Evolutionary conservation across 2,329 filamentous ascomycete genomes (phyloP).

Genomic region (Cladosporium sp.): DNA sequence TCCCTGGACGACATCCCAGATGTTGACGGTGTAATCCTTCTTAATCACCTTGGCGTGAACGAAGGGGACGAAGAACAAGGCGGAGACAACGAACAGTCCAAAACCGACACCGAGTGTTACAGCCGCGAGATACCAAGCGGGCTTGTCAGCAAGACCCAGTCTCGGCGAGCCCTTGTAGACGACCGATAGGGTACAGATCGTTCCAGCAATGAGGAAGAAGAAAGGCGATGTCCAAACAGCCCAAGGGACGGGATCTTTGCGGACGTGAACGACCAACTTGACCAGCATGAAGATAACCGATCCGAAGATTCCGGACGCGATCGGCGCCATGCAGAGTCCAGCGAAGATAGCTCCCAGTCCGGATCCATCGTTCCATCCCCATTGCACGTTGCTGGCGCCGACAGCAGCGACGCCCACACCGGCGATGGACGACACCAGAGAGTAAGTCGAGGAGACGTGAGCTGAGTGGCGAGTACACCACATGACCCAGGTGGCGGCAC

Average conservation of each 20-base stretch:
- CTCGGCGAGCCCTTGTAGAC: constrained; percentile 46
- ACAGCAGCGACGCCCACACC: constrained; percentile 59
- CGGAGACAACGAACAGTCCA: constrained; percentile 38
- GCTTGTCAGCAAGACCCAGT: constrained; percentile 43
- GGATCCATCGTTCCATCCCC: constrained; percentile 40
- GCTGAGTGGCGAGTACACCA: constrained; percentile 52
- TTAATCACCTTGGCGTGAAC: constrained; percentile 29
- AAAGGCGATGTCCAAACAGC: constrained; percentile 46
- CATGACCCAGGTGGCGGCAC: constrained; percentile 56
- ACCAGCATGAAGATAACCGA: constrained; percentile 48
- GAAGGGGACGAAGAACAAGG: constrained; percentile 36
- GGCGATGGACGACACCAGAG: constrained; percentile 56
- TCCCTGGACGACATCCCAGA: constrained; percentile 32
- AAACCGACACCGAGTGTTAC: constrained; percentile 43
- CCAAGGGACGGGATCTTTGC: constrained; percentile 47
- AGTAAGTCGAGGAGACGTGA: constrained; percentile 60
- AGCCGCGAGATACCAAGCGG: constrained; percentile 45
- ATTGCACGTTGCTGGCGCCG: constrained; percentile 33
- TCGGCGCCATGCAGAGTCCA: constrained; percentile 47
- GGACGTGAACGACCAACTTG: constrained; percentile 49
- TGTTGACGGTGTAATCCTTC: constrained; percentile 29
- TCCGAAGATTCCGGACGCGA: constrained; percentile 45
- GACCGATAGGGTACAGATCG: constrained; percentile 56
- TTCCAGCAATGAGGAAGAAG: constrained; percentile 48
- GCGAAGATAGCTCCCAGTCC: constrained; percentile 42